Base-by-base conservation (phyloP, 2,329 filamentous ascomycete genomes). In the Colletotrichum destructivum region DNA sequence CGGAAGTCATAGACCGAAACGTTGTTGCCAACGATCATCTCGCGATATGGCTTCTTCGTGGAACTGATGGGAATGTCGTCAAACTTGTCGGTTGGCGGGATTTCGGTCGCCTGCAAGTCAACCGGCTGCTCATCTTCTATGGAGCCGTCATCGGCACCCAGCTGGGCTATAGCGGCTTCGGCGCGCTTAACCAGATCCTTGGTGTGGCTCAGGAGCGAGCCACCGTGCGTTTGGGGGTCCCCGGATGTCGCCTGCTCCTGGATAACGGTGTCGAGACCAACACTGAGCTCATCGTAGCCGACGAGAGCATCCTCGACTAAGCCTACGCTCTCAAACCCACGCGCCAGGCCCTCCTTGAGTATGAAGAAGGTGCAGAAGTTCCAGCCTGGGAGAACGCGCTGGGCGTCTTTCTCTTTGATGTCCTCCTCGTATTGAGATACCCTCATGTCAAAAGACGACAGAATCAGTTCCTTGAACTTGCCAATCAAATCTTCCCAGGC, bases 361-460 rank as follows among this genome's bases (percentile, higher is more conserved):
- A 99, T 95, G 80, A 99, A 99, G 80, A 99, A 99, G 0, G 96
- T 99, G 82, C 96, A 98, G 79, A 99, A 99, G 79, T 99, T 99
- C 96, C 96, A 99, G 0, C 96, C 96, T 0, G 96, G 96, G 21
- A 99, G 84, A 44, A 87, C 91, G 57, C 96, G 89, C 80, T 98
- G 95, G 0, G 92, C 89, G 76, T 98, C 96, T 78, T 95, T 96
- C 81, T 98, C 96, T 74, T 94, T 93, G 75, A 99, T 98, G 76
- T 99, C 96, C 71, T 98, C 95, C 81, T 99, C 96, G 80, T 99
- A 99, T 77, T 98, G 96, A 23, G 90, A 91, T 1, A 99, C 96
- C 11, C 96, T 90, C 76, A 92, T 87, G 82, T 98, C 96, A 79
- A 99, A 99, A 1, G 95, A 97, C 7, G 90, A 89, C 35, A 99